Evolutionary conservation across 495 filamentous ascomycete genomes (phyloP).

Genomic region (Pseudoneurospora amorphoporcata): DNA sequence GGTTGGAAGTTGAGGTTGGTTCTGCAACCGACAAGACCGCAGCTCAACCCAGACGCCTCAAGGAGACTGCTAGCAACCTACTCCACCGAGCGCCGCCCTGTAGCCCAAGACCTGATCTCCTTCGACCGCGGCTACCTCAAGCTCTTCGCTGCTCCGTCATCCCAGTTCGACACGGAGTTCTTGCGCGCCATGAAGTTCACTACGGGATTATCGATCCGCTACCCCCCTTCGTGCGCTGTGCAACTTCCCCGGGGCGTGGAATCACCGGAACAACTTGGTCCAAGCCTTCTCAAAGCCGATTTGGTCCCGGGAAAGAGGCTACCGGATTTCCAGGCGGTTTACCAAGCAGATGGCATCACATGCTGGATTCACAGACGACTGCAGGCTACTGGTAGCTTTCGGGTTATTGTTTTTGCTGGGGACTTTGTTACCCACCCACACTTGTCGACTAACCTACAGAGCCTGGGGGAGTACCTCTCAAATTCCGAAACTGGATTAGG

Average conservation of each 20-base stretch:
- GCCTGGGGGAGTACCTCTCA: not conserved
- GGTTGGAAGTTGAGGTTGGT: constrained; percentile 65
- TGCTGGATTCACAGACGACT: constrained; percentile 3
- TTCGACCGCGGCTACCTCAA: constrained; percentile 55
- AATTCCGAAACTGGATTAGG: not conserved
- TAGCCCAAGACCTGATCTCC: constrained; percentile 63
- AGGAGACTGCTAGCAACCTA: constrained; percentile 55
- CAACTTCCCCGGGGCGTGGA: not conserved
- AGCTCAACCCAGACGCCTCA: constrained; percentile 32
- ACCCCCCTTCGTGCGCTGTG: constrained; percentile 3
- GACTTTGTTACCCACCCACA: not conserved
- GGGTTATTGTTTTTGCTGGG: constrained; percentile 10
- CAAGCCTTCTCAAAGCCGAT: constrained; percentile 30
- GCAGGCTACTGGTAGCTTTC: constrained; percentile 7
- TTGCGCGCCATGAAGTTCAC: constrained; percentile 31
- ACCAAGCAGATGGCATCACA: constrained; percentile 5
- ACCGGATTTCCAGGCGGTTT: constrained; percentile 9
- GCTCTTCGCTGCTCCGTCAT: constrained; percentile 34
- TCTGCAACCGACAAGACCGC: constrained; percentile 7
- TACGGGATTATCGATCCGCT: constrained; percentile 14
- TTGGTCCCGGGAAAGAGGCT: constrained; percentile 9
- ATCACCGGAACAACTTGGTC: constrained; percentile 10
- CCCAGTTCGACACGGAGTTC: constrained; percentile 21
- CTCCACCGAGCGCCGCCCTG: constrained; percentile 52
- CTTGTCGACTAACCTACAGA: not conserved